Evolutionary conservation across 2,329 filamentous ascomycete genomes (phyloP).

Genomic region (Hortaea werneckii): DNA sequence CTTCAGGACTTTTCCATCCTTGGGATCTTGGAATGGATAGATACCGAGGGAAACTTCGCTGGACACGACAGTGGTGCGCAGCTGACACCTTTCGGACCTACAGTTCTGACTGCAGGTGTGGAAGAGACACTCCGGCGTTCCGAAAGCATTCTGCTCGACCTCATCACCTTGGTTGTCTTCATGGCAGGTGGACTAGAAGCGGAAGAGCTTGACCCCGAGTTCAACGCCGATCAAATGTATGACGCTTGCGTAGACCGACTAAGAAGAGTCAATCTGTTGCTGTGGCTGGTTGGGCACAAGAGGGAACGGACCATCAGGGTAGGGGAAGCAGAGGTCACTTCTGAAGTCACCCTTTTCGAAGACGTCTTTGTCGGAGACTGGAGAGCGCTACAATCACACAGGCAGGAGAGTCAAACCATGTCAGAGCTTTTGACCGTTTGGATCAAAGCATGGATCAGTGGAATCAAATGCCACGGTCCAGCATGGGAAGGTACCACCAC

Average conservation of each 20-base stretch:
- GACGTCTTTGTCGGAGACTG: constrained; percentile 33
- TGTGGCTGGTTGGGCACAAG: constrained; percentile 47
- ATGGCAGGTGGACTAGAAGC: constrained; percentile 75
- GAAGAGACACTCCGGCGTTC: constrained; percentile 69
- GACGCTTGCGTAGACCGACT: constrained; percentile 60
- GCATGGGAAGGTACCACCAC: constrained; percentile 28
- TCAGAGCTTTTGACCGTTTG: constrained; percentile 33
- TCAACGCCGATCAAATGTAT: constrained; percentile 55
- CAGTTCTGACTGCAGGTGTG: constrained; percentile 62
- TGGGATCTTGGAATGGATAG: constrained; percentile 40
- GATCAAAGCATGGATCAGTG: constrained; percentile 36
- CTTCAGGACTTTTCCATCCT: constrained; percentile 43
- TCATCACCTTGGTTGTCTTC: constrained; percentile 74
- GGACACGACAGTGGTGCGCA: constrained; percentile 22
- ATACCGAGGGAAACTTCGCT: constrained; percentile 26
- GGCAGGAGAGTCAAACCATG: constrained; percentile 4
- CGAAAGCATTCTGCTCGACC: constrained; percentile 66
- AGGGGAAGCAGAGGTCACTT: constrained; percentile 2
- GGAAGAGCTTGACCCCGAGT: constrained; percentile 56
- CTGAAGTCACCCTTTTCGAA: constrained; percentile 26
- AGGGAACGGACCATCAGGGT: background rate
- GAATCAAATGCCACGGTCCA: constrained; percentile 26
- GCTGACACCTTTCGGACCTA: constrained; percentile 56
- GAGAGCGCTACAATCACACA: constrained; percentile 13
- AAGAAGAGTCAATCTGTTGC: constrained; percentile 61